Evolutionary conservation across 768 basidiomycete species (phyloP).

Genomic region (Coprinellus micaceus): DNA sequence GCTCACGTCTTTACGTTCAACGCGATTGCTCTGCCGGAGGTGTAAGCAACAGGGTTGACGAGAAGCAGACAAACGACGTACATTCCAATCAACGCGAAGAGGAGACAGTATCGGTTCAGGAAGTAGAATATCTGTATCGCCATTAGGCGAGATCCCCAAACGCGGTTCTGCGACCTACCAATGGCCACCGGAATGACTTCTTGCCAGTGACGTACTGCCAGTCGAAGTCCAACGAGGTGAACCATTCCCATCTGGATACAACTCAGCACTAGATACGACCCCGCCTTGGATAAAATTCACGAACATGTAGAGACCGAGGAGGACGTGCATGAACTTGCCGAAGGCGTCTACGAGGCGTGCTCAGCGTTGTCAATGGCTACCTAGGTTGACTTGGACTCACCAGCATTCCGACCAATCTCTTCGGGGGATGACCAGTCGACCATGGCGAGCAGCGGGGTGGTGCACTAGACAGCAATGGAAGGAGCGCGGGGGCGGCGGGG

Average conservation of each 20-base stretch:
- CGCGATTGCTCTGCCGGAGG: conserved; percentile 43
- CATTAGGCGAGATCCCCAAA: neutral
- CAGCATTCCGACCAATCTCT: conserved; percentile 45
- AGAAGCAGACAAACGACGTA: conserved; percentile 29
- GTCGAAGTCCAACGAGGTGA: conserved; percentile 59
- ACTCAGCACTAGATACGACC: conserved; percentile 1
- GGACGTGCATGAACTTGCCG: conserved; percentile 54
- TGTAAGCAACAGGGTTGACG: neutral
- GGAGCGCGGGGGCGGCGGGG: conserved; percentile 1
- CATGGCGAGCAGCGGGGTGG: conserved; percentile 32
- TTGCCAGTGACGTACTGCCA: conserved; percentile 57
- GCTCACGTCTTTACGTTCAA: conserved; percentile 54
- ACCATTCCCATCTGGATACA: conserved; percentile 59
- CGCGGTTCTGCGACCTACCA: conserved; percentile 36
- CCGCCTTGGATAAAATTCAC: conserved; percentile 17
- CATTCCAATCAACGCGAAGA: conserved; percentile 70
- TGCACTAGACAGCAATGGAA: neutral
- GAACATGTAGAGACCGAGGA: conserved; percentile 59
- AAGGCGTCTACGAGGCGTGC: conserved; percentile 34
- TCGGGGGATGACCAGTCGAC: conserved; percentile 52
- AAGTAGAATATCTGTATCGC: conserved; percentile 60
- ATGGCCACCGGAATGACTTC: conserved; percentile 61
- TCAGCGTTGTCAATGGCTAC: neutral
- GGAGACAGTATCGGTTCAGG: conserved; percentile 59
- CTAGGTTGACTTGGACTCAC: conserved; percentile 27